phyloP scores from a whole-genome alignment of 164 flowering plant genomes.

The Umbellularia californica region DNA sequence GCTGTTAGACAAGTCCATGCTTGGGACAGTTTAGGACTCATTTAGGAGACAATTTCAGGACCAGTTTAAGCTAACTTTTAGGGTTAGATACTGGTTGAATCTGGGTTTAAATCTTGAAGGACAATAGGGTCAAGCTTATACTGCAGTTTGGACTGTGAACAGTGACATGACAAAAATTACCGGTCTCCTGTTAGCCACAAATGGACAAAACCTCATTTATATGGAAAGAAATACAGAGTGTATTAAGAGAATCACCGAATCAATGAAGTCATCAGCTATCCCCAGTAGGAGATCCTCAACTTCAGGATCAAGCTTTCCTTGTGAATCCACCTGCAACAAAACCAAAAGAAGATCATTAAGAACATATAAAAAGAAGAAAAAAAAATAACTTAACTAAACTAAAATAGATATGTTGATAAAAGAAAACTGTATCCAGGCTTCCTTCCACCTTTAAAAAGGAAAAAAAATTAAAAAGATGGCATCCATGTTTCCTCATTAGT shows the following conservation, averaged over 20 bases:
- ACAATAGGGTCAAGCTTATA: too few relatives aligned
- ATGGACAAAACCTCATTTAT: background rate
- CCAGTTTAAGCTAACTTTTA: too few relatives aligned
- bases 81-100: too few relatives aligned
- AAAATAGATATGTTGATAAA: background rate
- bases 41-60: too few relatives aligned
- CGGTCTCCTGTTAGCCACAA: background rate
- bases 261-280: slow-evolving; percentile 83
- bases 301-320: slow-evolving; percentile 75
- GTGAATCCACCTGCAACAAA: slow-evolving; percentile 60
- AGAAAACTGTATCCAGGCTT: too few relatives aligned
- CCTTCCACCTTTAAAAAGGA: too few relatives aligned
- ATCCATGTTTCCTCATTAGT: background rate
- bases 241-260: slow-evolving; percentile 43
- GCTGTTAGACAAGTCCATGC: too few relatives aligned
- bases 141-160: too few relatives aligned
- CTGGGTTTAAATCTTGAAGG: too few relatives aligned
- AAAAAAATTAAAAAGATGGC: background rate
- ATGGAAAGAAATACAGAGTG: background rate
- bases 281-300: slow-evolving; percentile 87
- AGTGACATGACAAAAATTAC: too few relatives aligned
- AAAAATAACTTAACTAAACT: background rate
- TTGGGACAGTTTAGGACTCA: too few relatives aligned
- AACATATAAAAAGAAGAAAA: background rate
- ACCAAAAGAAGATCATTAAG: slow-evolving; percentile 2